Percentiles rank a stretch among this genome's conserved stretches.
phyloP scores from a whole-genome alignment of 345 rosid species.

The Bruguiera sexangula region DNA sequence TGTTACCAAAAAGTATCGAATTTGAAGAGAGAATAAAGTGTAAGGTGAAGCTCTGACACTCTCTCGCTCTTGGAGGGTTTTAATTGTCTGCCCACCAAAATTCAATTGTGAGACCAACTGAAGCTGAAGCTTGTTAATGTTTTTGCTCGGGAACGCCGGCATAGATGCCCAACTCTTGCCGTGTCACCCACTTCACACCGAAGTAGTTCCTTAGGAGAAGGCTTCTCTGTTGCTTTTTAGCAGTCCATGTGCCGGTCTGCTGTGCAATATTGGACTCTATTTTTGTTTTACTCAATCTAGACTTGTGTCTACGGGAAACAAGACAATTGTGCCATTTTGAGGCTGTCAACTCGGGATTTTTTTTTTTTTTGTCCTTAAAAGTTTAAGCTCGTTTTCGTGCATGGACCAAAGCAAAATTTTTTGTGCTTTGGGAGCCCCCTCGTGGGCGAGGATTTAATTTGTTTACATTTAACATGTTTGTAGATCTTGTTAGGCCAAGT shows the following conservation, averaged over 20 bases:
- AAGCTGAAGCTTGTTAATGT: no score
- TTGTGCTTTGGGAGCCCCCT: constrained; percentile 18
- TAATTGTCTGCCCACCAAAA: background rate
- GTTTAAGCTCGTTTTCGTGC: constrained; percentile 21
- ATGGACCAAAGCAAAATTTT: constrained; percentile 15
- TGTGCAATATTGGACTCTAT: constrained; percentile 27
- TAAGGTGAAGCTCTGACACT: constrained; percentile 21
- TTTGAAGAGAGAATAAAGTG: constrained; percentile 52
- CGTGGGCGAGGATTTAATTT: background rate
- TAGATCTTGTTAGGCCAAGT: constrained; percentile 41
- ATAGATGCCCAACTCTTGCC: constrained; percentile 24
- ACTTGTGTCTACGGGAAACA: constrained; percentile 46
- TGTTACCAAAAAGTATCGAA: constrained; percentile 33
- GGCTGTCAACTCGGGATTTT: background rate
- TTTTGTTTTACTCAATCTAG: constrained; percentile 60
- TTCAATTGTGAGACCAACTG: background rate
- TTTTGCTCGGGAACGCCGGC: constrained; percentile 13
- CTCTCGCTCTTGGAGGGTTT: background rate
- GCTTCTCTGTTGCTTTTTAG: constrained; percentile 40
- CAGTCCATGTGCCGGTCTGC: constrained; percentile 28
- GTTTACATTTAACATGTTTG: constrained; percentile 34
- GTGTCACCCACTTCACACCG: constrained; percentile 27
- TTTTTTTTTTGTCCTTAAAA: constrained; percentile 15
- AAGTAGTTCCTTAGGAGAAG: constrained; percentile 19
- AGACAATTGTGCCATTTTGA: constrained; percentile 25